Evolutionary conservation across 495 filamentous ascomycete genomes (phyloP).

Genomic region (Lentithecium fluviatile): DNA sequence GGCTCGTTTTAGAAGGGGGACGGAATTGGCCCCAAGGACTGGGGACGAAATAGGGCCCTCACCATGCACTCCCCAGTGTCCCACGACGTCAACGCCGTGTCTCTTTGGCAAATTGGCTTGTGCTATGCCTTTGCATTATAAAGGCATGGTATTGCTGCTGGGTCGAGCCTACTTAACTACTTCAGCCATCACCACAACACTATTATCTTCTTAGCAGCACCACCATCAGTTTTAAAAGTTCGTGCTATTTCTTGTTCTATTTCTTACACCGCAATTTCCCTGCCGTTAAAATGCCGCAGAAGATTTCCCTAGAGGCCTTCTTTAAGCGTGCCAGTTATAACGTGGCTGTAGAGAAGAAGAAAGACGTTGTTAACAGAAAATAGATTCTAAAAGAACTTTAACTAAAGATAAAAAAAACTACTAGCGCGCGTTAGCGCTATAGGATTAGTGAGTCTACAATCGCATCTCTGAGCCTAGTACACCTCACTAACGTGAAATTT

Average conservation of each 20-base stretch:
- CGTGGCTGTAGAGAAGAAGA: slow-evolving; percentile 5
- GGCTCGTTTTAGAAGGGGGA: not conserved
- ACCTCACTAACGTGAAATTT: slow-evolving; percentile 12
- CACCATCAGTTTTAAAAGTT: slow-evolving; percentile 2
- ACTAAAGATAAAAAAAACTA: slow-evolving; percentile 7
- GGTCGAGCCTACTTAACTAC: slow-evolving; percentile 4
- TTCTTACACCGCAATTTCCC: slow-evolving; percentile 1
- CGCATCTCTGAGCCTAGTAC: slow-evolving; percentile 2
- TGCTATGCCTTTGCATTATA: slow-evolving; percentile 1
- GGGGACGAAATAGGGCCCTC: not conserved
- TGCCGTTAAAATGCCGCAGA: slow-evolving; percentile 7
- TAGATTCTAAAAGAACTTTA: slow-evolving; percentile 4
- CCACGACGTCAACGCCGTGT: not conserved
- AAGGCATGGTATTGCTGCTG: not conserved
- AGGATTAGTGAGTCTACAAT: slow-evolving; percentile 7
- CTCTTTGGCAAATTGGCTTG: not conserved
- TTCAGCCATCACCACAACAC: not conserved
- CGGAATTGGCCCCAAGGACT: not conserved
- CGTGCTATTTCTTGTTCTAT: slow-evolving; percentile 11
- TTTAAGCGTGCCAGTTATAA: slow-evolving; percentile 6
- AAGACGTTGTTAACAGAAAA: slow-evolving; percentile 2
- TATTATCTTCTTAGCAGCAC: not conserved
- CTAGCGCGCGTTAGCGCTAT: slow-evolving; percentile 1
- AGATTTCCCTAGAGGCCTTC: slow-evolving; percentile 7
- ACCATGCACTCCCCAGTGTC: not conserved